Evolutionary conservation across 2,329 filamentous ascomycete genomes (phyloP).

Genomic region (Exophiala sp.): DNA sequence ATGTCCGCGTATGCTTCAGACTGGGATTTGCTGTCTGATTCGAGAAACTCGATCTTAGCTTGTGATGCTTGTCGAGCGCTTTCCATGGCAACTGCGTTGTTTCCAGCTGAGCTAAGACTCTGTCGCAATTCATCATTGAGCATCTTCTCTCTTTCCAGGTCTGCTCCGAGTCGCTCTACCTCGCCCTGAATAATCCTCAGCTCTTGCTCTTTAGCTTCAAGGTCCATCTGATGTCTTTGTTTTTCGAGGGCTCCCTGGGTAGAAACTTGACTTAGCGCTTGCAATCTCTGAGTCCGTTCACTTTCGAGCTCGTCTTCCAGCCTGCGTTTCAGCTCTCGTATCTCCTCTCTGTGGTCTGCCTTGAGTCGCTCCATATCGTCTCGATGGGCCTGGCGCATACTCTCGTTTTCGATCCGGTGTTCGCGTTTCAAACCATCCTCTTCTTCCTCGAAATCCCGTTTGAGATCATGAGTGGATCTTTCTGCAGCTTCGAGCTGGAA

Average conservation of each 20-base stretch:
- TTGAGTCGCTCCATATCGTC: slow-evolving; percentile 57
- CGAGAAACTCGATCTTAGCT: slow-evolving; percentile 81
- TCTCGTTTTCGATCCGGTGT: slow-evolving; percentile 44
- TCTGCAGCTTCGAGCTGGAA: slow-evolving; percentile 50
- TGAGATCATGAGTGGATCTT: slow-evolving; percentile 48
- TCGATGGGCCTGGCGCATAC: slow-evolving; percentile 41
- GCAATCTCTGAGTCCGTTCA: slow-evolving; percentile 55
- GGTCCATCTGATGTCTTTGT: slow-evolving; percentile 41
- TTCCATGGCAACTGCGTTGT: slow-evolving; percentile 65
- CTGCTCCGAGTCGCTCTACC: slow-evolving; percentile 41
- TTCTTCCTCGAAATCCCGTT: slow-evolving; percentile 51
- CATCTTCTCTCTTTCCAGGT: slow-evolving; percentile 61
- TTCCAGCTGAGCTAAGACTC: slow-evolving; percentile 58
- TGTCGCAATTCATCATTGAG: slow-evolving; percentile 57
- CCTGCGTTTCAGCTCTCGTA: slow-evolving; percentile 62
- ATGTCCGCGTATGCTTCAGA: slow-evolving; percentile 80
- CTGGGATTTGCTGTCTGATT: slow-evolving; percentile 85
- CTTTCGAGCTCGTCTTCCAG: slow-evolving; percentile 66
- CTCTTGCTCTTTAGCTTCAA: slow-evolving; percentile 55
- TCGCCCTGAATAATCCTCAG: slow-evolving; percentile 43
- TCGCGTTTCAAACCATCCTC: slow-evolving; percentile 53
- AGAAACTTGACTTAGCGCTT: slow-evolving; percentile 65
- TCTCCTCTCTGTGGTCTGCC: slow-evolving; percentile 63
- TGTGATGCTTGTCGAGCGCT: slow-evolving; percentile 70
- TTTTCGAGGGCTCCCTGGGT: slow-evolving; percentile 49